phyloP scores from a whole-genome alignment of 192 early-diverging fungal genomes.

The Coemansia sp. region DNA sequence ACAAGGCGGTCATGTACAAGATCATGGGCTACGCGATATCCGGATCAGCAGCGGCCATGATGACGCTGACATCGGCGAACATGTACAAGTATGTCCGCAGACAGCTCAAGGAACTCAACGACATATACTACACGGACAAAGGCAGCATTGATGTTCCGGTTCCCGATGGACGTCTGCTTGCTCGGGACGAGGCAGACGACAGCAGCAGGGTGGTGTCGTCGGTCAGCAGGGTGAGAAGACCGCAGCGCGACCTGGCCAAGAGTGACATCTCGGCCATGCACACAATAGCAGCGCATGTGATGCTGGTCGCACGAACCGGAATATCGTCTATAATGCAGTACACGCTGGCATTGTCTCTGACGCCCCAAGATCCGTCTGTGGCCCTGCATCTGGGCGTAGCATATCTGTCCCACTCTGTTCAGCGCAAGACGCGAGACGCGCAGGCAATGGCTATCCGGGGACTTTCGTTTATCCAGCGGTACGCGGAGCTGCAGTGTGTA shows the following conservation, averaged over 20 bases:
- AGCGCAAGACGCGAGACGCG: not conserved
- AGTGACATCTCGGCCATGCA: constrained; percentile 41
- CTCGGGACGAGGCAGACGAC: not conserved
- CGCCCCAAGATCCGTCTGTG: constrained; percentile 29
- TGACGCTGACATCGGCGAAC: constrained; percentile 28
- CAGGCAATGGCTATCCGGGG: constrained; percentile 34
- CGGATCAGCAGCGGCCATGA: constrained; percentile 12
- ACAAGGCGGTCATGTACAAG: constrained; percentile 25
- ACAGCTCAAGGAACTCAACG: constrained; percentile 31
- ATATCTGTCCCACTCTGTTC: constrained; percentile 22
- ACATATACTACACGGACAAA: constrained; percentile 17
- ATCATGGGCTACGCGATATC: constrained; percentile 34
- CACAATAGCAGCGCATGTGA: constrained; percentile 31
- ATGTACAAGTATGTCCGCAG: constrained; percentile 52
- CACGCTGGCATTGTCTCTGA: constrained; percentile 32
- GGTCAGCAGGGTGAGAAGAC: not conserved
- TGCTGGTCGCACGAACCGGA: constrained; percentile 22
- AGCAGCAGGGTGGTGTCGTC: not conserved
- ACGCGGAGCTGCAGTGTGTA: constrained; percentile 41
- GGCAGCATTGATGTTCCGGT: not conserved
- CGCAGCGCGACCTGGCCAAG: constrained; percentile 5
- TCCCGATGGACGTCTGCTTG: not conserved
- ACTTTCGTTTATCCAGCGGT: constrained; percentile 36
- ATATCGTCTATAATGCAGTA: constrained; percentile 29
- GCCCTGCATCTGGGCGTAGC: constrained; percentile 39